Conservation (phyloP, 2,329 filamentous ascomycete species). For the Fusarium liriodendri region DNA sequence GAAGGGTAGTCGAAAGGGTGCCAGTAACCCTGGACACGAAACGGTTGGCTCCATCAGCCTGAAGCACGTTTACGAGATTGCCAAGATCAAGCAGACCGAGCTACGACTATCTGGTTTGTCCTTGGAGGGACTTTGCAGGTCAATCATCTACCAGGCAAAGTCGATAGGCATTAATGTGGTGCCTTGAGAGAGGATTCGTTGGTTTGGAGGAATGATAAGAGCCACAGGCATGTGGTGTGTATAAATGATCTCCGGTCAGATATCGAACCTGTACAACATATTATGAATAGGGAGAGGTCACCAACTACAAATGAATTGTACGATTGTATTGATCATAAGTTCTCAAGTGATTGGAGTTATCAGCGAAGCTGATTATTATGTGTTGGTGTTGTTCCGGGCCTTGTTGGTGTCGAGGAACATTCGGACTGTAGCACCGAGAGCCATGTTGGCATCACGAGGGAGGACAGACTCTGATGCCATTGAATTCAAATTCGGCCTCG, state of each 20-base stretch:
- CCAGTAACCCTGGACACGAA: constrained; percentile 79
- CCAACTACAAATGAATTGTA: constrained; percentile 22
- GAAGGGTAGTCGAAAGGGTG: constrained; percentile 83
- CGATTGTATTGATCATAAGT: constrained; percentile 16
- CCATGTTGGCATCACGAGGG: not conserved
- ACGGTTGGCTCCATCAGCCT: constrained; percentile 86
- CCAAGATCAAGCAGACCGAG: constrained; percentile 91
- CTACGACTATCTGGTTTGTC: constrained; percentile 77
- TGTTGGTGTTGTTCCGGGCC: not conserved
- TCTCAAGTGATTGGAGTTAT: not conserved
- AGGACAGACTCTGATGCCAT: not conserved
- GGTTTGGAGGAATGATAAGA: constrained; percentile 4
- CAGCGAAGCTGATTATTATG: no score
- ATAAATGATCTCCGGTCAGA: constrained; percentile 20
- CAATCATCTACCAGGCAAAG: constrained; percentile 79
- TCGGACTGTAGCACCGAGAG: not conserved
- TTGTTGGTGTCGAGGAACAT: not conserved
- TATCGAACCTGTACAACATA: constrained; percentile 41
- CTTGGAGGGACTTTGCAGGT: constrained; percentile 77
- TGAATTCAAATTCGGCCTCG: not conserved
- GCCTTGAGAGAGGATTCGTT: constrained; percentile 55
- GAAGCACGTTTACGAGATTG: constrained; percentile 98
- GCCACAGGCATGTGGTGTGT: constrained; percentile 28
- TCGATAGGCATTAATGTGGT: constrained; percentile 80
- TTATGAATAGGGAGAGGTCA: constrained; percentile 27